Evolutionary conservation across 2,329 filamentous ascomycete genomes (phyloP).

Genomic region (Fusarium irregulare): DNA sequence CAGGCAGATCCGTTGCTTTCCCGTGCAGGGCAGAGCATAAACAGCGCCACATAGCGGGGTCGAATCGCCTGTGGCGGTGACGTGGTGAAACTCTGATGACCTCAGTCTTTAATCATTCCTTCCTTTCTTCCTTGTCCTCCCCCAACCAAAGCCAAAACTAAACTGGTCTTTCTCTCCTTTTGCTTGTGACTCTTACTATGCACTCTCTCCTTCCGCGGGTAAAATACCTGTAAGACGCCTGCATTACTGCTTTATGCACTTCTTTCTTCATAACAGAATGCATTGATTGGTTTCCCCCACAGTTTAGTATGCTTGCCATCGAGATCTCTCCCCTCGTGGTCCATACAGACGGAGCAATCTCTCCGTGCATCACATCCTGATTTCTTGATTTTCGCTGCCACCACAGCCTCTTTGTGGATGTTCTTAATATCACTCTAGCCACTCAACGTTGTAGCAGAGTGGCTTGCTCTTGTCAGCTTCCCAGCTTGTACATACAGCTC

Average conservation of each 20-base stretch:
- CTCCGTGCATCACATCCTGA: constrained; percentile 12
- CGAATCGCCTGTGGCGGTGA: constrained; percentile 31
- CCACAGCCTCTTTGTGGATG: constrained; percentile 11
- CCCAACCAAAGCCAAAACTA: background rate
- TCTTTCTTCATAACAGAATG: background rate
- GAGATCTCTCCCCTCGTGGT: constrained; percentile 34
- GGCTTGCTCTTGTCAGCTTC: constrained; percentile 2
- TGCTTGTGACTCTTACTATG: background rate
- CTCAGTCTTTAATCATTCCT: constrained; percentile 3
- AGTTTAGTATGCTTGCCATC: constrained; percentile 20
- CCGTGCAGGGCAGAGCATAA: background rate
- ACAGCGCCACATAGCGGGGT: constrained; percentile 35
- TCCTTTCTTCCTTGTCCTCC: background rate
- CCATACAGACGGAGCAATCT: constrained; percentile 26
- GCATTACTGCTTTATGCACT: background rate
- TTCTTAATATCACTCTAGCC: constrained; percentile 1
- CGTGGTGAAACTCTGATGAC: constrained; percentile 13
- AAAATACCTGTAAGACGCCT: constrained; percentile 1
- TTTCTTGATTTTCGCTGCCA: constrained; percentile 24
- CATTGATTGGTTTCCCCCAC: constrained; percentile 15
- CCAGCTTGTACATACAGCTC: background rate
- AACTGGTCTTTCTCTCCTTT: background rate
- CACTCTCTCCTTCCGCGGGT: background rate
- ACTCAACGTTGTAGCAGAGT: constrained; percentile 9
- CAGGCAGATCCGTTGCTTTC: background rate